Conservation (phyloP, 1,284 basidiomycete species). For the Xanthoconium separans region DNA sequence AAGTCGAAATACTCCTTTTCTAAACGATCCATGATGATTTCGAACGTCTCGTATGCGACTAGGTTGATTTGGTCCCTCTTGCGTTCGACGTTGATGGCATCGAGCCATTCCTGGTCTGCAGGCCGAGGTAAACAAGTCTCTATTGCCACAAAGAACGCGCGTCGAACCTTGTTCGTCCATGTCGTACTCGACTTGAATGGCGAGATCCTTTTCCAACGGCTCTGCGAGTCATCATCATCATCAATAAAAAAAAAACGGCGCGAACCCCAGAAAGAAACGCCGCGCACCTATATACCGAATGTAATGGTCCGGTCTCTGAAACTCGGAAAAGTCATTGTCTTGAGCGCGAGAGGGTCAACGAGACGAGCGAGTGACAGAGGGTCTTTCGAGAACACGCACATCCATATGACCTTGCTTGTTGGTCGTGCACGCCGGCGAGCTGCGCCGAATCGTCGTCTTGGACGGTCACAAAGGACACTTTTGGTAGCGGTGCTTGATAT, state of each 20-base stretch:
- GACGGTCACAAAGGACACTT: conserved; percentile 59
- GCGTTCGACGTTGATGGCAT: conserved; percentile 81
- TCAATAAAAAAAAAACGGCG: conserved; percentile 1
- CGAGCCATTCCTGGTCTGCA: conserved; percentile 94
- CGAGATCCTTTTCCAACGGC: conserved; percentile 90
- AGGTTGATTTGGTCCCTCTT: conserved; percentile 74
- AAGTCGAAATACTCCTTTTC: conserved; percentile 99
- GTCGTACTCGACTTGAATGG: conserved; percentile 96
- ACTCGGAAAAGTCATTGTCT: conserved; percentile 84
- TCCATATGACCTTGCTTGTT: conserved; percentile 56
- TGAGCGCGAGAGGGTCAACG: conserved; percentile 6
- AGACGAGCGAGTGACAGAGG: conserved; percentile 4
- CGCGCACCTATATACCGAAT: conserved; percentile 83
- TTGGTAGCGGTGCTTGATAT: conserved; percentile 47
- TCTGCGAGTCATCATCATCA: conserved; percentile 47
- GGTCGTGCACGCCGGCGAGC: conserved; percentile 52
- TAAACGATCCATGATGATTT: conserved; percentile 94
- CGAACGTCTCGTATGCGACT: conserved; percentile 86
- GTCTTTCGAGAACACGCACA: conserved; percentile 41
- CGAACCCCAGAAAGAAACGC: neutral
- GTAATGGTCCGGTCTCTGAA: conserved; percentile 80
- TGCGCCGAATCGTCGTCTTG: conserved; percentile 57
- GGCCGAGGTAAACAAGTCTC: neutral
- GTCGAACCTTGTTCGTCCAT: conserved; percentile 96
- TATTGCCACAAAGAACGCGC: neutral